Base-by-base conservation (phyloP, 179 eudicot genomes). In the Monotropa hypopitys region DNA sequence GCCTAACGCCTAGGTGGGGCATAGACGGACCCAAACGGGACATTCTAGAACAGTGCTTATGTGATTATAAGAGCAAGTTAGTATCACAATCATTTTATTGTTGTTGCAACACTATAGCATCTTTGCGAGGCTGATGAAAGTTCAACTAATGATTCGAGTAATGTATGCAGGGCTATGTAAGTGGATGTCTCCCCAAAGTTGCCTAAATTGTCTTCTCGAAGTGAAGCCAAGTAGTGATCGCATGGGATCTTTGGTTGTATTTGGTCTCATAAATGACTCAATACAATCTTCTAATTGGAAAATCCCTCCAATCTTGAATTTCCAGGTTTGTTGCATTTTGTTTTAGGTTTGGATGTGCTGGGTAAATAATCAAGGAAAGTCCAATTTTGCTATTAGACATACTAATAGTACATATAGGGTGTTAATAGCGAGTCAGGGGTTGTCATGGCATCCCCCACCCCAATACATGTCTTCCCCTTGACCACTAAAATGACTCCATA, bases 231-330 rank as follows among this genome's bases (percentile, higher is more conserved):
- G 82, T 70, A 82, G 84, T 76, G 87, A 87, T 40, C 99, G 97
- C 30, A 61, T 95, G 28, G 99, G 97, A 57, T 90, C 91, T 33
- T 85, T 91, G 80, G 93, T 84, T 72, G 92, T 84, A 79, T 63
- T 81, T 73, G 89, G 97, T 68, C 79, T 89, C 74, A 81, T 89
- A 16, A 86, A 86, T 79, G 92, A 84, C 70, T 79, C 85, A 74
- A 76, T 59, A 76, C 80, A 79, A 74, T 79, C 86, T 47, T 51
- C 56, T 43, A 84, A 84, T 73, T 85, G 77, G 80, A 82, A 84
- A 65, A 70, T 87, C 73, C 89, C 91, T 12, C 81, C 82, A 32
- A 76, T 74, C 79, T 77, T 92, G 87, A 86, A 75, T 79, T 87
- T 67, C 83, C 98, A 92, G 98, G 98, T 92, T 75, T 28, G 56